Conservation (phyloP, 768 basidiomycete genomes). For the Lentinula boryana region DNA sequence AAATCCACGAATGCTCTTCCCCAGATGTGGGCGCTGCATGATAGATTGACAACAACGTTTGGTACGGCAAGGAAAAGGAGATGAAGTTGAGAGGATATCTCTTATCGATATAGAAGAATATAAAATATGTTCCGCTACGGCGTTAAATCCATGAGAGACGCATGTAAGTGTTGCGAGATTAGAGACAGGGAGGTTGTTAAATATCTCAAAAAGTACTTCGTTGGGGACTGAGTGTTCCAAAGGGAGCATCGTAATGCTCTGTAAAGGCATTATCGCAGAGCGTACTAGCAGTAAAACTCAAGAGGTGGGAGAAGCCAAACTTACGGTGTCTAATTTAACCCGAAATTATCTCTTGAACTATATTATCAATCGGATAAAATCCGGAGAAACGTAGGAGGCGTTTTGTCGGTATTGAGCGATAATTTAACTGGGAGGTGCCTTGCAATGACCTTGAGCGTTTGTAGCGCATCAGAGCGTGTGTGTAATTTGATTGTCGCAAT, state of each 20-base stretch:
- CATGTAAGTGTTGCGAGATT: constrained; percentile 34
- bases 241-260: not conserved
- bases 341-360: not conserved
- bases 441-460: not conserved
- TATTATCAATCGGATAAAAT: not conserved
- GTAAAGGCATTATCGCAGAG: not conserved
- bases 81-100: constrained; percentile 37
- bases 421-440: not conserved
- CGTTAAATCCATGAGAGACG: constrained; percentile 42
- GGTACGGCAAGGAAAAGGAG: constrained; percentile 36
- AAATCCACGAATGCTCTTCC: constrained; percentile 37
- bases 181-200: constrained; percentile 29
- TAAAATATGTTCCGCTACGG: constrained; percentile 53
- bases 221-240: constrained; percentile 36
- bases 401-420: not conserved
- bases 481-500: not conserved
- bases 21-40: constrained; percentile 36
- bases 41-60: constrained; percentile 50
- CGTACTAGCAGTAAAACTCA: not conserved
- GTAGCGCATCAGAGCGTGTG: not conserved
- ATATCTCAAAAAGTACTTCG: constrained; percentile 48
- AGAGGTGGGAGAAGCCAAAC: not conserved
- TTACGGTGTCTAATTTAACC: not conserved
- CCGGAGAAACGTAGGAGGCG: not conserved
- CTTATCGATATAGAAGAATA: constrained; percentile 46